Base-by-base conservation (phyloP, 1,284 basidiomycete genomes). In the Retiboletus fuscus region DNA sequence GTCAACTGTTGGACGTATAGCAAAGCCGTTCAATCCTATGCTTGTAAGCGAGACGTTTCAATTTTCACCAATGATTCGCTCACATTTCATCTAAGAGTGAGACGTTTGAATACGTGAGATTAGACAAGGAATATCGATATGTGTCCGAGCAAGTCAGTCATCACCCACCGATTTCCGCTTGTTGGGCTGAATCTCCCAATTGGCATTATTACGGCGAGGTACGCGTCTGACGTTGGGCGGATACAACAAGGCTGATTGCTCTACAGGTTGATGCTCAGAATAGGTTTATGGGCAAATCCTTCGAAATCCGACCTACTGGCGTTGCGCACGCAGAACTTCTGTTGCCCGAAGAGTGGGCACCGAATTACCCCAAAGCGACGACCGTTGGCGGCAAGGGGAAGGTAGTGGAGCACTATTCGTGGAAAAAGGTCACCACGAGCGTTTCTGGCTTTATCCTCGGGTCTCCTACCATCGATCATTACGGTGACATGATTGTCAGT, bases 141-240 rank as follows among this genome's bases (percentile, higher is more conserved):
- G 84, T 97, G 60, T 96, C 94, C 2, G 97, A 98, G 82, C 96
- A 98, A 87, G 96, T 98, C 70, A 95, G 93, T 80, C 97, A 99
- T 82, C 97, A 98, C 82, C 96, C 96, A 7, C 97, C 97, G 0
- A 96, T 98, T 69, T 97, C 95, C n/a, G 97, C 97, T 13, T 99
- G 97, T 82, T 97, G 95, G 90, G 94, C 94, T 5, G 95, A 98
- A 82, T 92, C 94, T 0, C 95, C 95, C 0, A 84, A 85, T 51
- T 99, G 96, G 96, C 90, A 92, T 73, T 98, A 98, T 83, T 97
- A 91, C 78, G 97, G 97, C 78, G 95, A 97, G 86, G 94, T 93
- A 77, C 69, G 73, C 3, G 0, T 20, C 16, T 63, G 44, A 24
- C 18, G 12, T 8, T 34, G 13, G 2, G 44, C 1, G 15, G 20